These are phyloP conservation scores for Lenwebbia sp. DNA, from an alignment of 345 rosid species.

Conservation along the genomic window DNA sequence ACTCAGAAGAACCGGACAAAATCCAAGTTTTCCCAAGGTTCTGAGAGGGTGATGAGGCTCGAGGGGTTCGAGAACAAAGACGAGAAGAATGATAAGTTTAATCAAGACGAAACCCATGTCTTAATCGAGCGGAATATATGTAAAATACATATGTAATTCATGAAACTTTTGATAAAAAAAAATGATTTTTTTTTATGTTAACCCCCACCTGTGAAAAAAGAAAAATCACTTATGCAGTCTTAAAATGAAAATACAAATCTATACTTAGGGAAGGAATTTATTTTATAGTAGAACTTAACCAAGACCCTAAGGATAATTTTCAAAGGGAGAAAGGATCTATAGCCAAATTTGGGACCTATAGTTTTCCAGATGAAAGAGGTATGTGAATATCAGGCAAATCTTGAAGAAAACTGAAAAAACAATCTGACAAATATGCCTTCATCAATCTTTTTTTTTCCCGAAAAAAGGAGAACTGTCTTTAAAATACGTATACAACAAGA, in stretches of 20 bases:
- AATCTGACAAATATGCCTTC: background rate
- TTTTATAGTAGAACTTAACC: background rate
- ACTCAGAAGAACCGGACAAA: background rate
- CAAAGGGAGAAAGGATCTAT: background rate
- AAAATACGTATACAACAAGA: background rate
- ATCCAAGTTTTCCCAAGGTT: background rate
- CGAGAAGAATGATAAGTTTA: background rate
- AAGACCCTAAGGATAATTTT: background rate
- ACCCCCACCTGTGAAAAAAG: background rate
- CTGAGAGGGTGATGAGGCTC: background rate
- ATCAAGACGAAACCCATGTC: background rate
- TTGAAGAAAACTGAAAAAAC: background rate
- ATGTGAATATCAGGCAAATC: background rate
- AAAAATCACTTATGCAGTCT: background rate
- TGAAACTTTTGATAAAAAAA: background rate
- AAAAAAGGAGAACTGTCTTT: background rate
- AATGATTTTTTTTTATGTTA: background rate
- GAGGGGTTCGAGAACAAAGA: background rate
- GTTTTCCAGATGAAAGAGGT: background rate
- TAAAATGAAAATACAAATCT: background rate
- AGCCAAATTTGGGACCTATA: background rate
- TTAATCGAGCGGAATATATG: background rate
- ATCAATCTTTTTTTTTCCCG: background rate
- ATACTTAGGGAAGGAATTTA: background rate
- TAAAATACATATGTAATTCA: background rate